Evolutionary conservation across 495 filamentous ascomycete species (phyloP).

Genomic region (Aspergillus bridgeri): DNA sequence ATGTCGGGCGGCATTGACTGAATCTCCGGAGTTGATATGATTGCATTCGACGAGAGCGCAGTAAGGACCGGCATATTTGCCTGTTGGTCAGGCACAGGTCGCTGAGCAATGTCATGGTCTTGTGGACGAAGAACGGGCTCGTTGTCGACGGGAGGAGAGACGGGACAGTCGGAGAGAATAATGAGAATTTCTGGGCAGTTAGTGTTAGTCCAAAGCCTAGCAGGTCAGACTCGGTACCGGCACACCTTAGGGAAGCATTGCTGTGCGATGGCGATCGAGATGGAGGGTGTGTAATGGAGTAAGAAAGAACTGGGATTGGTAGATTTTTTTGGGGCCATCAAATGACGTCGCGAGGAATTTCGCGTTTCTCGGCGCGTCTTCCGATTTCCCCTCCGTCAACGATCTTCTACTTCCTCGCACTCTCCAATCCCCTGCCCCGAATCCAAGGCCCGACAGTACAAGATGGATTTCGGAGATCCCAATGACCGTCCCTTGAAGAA

Average conservation of each 20-base stretch:
- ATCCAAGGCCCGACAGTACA: conserved; percentile 1
- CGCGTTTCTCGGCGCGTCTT: neutral
- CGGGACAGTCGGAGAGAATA: neutral
- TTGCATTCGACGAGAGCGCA: conserved; percentile 4
- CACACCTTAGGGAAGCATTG: neutral
- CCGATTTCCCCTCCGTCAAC: no score
- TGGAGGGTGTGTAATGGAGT: neutral
- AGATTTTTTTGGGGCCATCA: neutral
- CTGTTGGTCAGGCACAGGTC: conserved; percentile 19
- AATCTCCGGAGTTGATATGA: conserved; percentile 21
- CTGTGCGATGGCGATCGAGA: neutral
- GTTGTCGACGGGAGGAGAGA: neutral
- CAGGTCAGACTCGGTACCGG: no score
- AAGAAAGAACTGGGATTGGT: neutral
- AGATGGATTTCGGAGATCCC: conserved; percentile 53
- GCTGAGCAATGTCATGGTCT: conserved; percentile 28
- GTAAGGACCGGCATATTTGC: conserved; percentile 15
- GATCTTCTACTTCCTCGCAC: neutral
- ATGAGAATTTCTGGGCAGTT: neutral
- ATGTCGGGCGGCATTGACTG: conserved; percentile 19
- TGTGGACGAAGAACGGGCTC: no score
- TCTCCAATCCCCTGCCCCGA: neutral
- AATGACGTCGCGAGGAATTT: neutral
- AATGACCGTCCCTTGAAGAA: conserved; percentile 72
- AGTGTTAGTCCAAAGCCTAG: neutral